Percentiles rank a stretch among this genome's conserved stretches.
Evolutionary conservation across 768 basidiomycete species (phyloP).

Genomic region (Lentinus brumalis): DNA sequence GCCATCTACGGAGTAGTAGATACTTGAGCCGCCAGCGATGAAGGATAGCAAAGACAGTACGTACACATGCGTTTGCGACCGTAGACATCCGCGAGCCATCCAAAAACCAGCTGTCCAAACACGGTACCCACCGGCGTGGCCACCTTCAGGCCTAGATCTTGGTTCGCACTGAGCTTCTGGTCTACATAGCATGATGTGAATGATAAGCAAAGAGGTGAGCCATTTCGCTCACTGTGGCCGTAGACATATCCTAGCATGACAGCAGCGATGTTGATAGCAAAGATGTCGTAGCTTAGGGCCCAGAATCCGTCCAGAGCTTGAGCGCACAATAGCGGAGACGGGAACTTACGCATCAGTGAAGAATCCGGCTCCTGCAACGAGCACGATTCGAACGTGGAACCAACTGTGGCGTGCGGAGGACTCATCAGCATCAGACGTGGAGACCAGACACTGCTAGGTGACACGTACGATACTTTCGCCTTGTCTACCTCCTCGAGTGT

Average conservation of each 20-base stretch:
- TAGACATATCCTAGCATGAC: slow-evolving; percentile 87
- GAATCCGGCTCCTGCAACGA: slow-evolving; percentile 78
- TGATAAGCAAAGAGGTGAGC: background rate
- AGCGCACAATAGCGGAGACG: background rate
- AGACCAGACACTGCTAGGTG: background rate
- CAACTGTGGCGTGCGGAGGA: slow-evolving; percentile 45
- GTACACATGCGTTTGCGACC: slow-evolving; percentile 82
- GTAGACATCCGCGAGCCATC: slow-evolving; percentile 75
- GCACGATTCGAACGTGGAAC: slow-evolving; percentile 75
- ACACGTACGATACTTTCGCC: slow-evolving; percentile 74
- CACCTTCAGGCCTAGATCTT: slow-evolving; percentile 77
- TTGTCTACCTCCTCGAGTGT: slow-evolving; percentile 88
- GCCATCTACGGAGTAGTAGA: slow-evolving; percentile 47
- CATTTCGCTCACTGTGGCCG: slow-evolving; percentile 31
- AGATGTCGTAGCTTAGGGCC: slow-evolving; percentile 61
- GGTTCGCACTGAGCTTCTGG: slow-evolving; percentile 50
- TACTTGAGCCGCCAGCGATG: slow-evolving; percentile 1
- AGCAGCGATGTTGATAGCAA: slow-evolving; percentile 85
- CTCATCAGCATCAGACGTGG: slow-evolving; percentile 1
- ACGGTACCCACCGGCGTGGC: slow-evolving; percentile 78
- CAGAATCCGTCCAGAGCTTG: background rate
- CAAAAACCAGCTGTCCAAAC: slow-evolving; percentile 75
- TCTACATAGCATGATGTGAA: background rate
- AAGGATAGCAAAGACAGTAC: slow-evolving; percentile 30
- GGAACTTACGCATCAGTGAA: slow-evolving; percentile 66